Percentiles rank a stretch among this genome's conserved stretches.
phyloP scores from a whole-genome alignment of 192 early-diverging fungal genomes.

The Thamnidium elegans region DNA sequence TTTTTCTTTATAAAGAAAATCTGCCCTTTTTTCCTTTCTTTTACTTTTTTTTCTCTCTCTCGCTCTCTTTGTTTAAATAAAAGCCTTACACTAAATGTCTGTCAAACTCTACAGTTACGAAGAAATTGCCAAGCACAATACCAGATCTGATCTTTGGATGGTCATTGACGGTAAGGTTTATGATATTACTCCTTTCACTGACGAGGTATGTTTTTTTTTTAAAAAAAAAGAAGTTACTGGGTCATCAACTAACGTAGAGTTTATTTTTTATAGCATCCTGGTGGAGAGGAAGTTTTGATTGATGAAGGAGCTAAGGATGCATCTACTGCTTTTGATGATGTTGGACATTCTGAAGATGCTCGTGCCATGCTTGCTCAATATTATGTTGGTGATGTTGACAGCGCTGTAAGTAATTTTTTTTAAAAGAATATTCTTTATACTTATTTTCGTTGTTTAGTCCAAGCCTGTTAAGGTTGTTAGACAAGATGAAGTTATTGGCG shows the following conservation, averaged over 20 bases:
- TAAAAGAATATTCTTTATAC: background rate
- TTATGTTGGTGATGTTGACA: conserved; percentile 71
- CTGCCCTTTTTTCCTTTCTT: background rate
- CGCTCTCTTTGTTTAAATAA: background rate
- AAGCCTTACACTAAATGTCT: conserved; percentile 15
- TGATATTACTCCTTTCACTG: conserved; percentile 74
- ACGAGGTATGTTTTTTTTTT: conserved; percentile 51
- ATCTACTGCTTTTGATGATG: conserved; percentile 93
- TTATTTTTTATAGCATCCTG: conserved; percentile 74
- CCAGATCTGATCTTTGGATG: conserved; percentile 76
- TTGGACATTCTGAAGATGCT: conserved; percentile 95
- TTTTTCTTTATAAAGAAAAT: too few relatives aligned
- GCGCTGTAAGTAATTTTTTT: conserved; percentile 39
- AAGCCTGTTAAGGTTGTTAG: conserved; percentile 24
- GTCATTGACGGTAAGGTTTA: conserved; percentile 76
- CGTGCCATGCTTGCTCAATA: conserved; percentile 74
- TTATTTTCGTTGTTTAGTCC: conserved; percentile 16
- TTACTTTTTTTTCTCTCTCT: background rate
- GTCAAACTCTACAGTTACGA: conserved; percentile 26
- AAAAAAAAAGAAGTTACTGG: background rate
- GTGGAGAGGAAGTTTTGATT: conserved; percentile 96
- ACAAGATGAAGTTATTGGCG: background rate
- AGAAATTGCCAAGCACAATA: conserved; percentile 66
- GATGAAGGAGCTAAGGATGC: conserved; percentile 91
- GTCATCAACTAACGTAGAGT: background rate